Evolutionary conservation across 2,329 filamentous ascomycete genomes (phyloP), one percentile per base, ranked within the genome.

Genomic region (Ceratocystis ficicola): DNA sequence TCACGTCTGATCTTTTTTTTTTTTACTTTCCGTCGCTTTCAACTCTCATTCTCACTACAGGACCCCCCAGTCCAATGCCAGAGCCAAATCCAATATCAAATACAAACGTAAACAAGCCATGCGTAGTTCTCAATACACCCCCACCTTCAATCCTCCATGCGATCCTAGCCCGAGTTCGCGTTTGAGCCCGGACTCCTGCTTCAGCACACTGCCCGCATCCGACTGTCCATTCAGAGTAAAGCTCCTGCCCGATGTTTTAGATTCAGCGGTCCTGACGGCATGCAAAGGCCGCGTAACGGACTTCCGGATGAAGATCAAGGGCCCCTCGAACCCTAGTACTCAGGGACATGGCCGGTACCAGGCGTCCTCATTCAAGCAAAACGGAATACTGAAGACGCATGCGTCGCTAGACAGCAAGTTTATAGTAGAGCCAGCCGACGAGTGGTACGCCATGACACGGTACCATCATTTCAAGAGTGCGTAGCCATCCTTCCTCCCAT

Each of bases 401-500:
- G 48, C 63, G 20, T 62, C 63, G 6, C 30, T 68, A 5, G 63
- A 68, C 22, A 41, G 63, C 30, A 48, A 41, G 25, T 68, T 68
- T 41, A n/a, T 62, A 8, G 55, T 68, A 3, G 66, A 65, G 60
- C 66, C 66, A 30, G 60, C 59, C 4, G 63, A 65, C 1, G 22
- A 50, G 25, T 68, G 66, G 66, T 68, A 68, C 25, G n/a, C 32
- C 12, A 68, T 68, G 66, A 46, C 30, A 12, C 44, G 66, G 17
- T 68, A 65, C 52, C 50, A 68, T 12, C 28, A 52, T 25, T 68
- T 68, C 44, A 59, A 63, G 46, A 50, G 62, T 63, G 36, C 17
- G 30, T 61, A 15, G n/a, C 12, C 22, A n/a, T 20, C 30, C 44
- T 28, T 20, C 7, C 41, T 28, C 8, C 32, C 12, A 32, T 12